Evolutionary conservation across 768 basidiomycete species (phyloP), one percentile per base, ranked within the genome.

Genomic region (Dioszegia crocea): DNA sequence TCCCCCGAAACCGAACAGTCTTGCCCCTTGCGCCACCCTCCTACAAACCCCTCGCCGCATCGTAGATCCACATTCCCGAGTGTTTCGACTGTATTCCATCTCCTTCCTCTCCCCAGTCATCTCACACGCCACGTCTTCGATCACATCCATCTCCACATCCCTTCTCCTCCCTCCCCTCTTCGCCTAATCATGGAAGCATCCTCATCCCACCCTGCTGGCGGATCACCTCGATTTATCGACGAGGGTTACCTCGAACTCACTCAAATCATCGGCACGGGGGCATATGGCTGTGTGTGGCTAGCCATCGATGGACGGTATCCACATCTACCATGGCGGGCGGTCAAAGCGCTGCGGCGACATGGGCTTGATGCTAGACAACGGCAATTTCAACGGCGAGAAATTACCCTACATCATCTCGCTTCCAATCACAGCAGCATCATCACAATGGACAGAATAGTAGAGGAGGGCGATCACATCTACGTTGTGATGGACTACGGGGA

Each of bases 271-370:
- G 94, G 94, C 33, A 84, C 88, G 31, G 94, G 94, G 12, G 93
- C 93, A 23, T 98, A 96, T 74, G 94, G 94, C 55, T 86, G 92
- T 67, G 94, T 97, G 11, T 96, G 94, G 77, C 87, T 88, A 54
- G 94, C 88, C 21, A 80, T 88, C 60, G 88, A 88, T 71, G 71
- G 76, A 40, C 57, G 62, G 33, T 62, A 63, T 26, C 31, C 41
- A 24, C 50, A 64, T 23, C 62, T 64, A 4, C 40, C 61, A 12
- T 85, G 84, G 53, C 93, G 83, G 74, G 93, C 93, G 51, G 91
- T 97, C 70, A 97, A 97, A 79, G 94, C 91, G 70, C 80, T 90
- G 49, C 80, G 82, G 65, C 84, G 83, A 64, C 61, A 73, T 56
- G 80, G 81, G 14, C 79, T 82, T 55, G 83, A 83, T 43, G 79